Conservation (phyloP, 225 moss, liverwort and hornwort species). For the Pseudoscleropodium purum region DNA sequence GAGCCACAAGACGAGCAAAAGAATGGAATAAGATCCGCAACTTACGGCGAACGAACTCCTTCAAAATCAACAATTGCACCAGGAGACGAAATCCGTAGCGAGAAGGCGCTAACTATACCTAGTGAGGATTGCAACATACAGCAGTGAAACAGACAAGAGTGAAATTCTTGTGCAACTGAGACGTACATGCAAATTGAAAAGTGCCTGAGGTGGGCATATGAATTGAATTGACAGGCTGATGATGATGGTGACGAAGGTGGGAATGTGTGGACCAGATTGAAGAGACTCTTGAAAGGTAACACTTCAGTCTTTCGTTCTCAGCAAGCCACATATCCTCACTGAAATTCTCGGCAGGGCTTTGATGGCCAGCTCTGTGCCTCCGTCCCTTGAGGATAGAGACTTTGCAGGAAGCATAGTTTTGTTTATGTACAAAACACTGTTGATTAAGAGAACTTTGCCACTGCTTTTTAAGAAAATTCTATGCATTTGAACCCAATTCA, state of each 20-base stretch:
- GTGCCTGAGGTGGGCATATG: neutral
- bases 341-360: neutral
- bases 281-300: neutral
- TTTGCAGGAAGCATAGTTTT: neutral
- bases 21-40: neutral
- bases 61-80: neutral
- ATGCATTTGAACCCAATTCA: neutral
- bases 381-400: neutral
- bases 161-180: neutral
- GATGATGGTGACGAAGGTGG: neutral
- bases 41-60: neutral
- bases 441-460: neutral
- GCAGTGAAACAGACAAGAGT: neutral
- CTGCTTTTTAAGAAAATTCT: neutral
- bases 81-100: neutral
- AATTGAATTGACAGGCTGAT: neutral
- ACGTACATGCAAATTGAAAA: neutral
- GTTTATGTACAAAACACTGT: neutral
- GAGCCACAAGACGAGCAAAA: neutral
- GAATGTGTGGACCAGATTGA: neutral
- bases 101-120: neutral
- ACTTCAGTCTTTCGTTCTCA: neutral
- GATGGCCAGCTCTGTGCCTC: neutral
- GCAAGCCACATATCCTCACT: neutral
- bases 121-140: neutral